Base-by-base conservation (phyloP, 2,329 filamentous ascomycete genomes). In the Fusarium torreyae region DNA sequence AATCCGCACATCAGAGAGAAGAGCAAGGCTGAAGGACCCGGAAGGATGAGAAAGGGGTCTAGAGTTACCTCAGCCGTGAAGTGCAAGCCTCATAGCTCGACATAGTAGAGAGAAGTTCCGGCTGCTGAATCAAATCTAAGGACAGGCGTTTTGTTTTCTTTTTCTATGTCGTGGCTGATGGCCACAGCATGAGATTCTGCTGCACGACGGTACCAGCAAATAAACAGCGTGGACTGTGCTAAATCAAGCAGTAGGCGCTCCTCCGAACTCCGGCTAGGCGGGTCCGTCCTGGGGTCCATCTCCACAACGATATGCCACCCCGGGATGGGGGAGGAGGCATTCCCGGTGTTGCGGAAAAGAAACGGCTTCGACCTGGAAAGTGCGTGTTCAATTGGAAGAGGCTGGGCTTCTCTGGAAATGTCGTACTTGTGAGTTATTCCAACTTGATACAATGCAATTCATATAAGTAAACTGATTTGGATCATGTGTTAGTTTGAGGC, bases 191-290 rank as follows among this genome's bases (percentile, higher is more conserved):
- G 18, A 46, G 42, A 48, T 62, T 45, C 49, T 38, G 49, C 20
- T 61, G 55, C 42, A 57, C 39, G 55, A 63, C 45, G 20, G 36
- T 46, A 14, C 48, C 42, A 44, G 57, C 50, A 60, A 61, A 65
- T 51, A 49, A 70, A 57, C 49, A 55, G 54, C 38, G 14, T 68
- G 43, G 66, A 10, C 48, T 45, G 40, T 69, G 43, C 53, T 67
- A 46, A 46, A 69, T 59, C 42, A 42, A 69, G 57, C 53, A 68
- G 63, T 68, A 52, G 52, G 53, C 52, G 61, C 55, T 61, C 50
- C 69, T 68, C 71, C 71, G 71, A 74, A 69, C 62, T 71, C 71
- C 71, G 71, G 71, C 54, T 62, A 51, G 53, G 67, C 59, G 71
- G 71, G 66, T 67, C 64, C 63, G 63, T 68, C 59, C 46, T 61